Conservation (phyloP, 805 yeast species). For the Alloascoidea hylecoeti region DNA sequence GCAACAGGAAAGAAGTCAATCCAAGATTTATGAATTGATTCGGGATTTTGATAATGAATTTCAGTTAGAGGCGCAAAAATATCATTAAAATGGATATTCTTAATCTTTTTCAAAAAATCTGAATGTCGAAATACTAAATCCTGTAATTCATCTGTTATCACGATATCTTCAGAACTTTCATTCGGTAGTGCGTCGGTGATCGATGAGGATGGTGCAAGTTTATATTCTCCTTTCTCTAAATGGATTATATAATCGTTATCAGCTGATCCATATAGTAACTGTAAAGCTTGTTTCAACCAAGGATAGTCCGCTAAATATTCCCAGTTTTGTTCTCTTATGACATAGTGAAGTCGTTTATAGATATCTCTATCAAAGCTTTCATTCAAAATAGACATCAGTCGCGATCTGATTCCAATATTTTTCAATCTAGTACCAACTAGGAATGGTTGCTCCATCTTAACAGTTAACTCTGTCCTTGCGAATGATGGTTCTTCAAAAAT, state of each 20-base stretch:
- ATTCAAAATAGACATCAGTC: constrained; percentile 67
- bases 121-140: constrained; percentile 20
- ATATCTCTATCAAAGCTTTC: constrained; percentile 67
- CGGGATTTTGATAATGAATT: constrained; percentile 69
- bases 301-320: constrained; percentile 85
- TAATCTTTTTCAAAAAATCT: constrained; percentile 13
- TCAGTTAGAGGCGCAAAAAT: constrained; percentile 63
- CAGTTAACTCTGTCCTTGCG: constrained; percentile 77
- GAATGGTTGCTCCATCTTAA: constrained; percentile 93
- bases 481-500: constrained; percentile 71
- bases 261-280: constrained; percentile 69
- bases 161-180: constrained; percentile 12
- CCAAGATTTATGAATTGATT: constrained; percentile 77
- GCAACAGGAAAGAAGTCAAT: constrained; percentile 69
- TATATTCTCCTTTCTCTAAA: constrained; percentile 32
- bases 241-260: constrained; percentile 32
- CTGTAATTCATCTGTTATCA: constrained; percentile 19
- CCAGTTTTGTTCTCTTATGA: constrained; percentile 95
- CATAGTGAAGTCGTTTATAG: constrained; percentile 68
- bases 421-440: constrained; percentile 82
- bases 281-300: constrained; percentile 91
- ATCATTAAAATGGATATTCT: constrained; percentile 36
- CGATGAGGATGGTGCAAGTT: constrained; percentile 35
- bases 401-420: constrained; percentile 59
- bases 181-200: constrained; percentile 21